Base-by-base conservation (phyloP, 495 filamentous ascomycete genomes). In the Penicillium daleae region DNA sequence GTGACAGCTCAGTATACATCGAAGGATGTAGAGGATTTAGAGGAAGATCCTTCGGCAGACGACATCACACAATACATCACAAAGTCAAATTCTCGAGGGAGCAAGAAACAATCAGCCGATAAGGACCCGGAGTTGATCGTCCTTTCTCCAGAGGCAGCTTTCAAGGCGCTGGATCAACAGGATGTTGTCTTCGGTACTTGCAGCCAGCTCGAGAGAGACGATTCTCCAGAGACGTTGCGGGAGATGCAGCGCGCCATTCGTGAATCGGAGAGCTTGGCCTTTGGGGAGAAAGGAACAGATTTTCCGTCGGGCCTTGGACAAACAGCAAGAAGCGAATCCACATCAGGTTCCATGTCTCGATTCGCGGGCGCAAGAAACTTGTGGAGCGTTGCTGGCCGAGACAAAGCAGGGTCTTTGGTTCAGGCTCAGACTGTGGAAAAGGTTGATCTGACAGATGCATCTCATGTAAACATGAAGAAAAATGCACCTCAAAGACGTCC, bases 101-200 rank as follows among this genome's bases (percentile, higher is more conserved):
- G 50, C 46, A 72, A 67, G 48, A 53, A 58, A 60, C 75, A 80
- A 61, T 59, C 68, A 48, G 70, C 74, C 65, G 57, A 73, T 17
- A 71, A 79, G 61, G 64, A 71, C 54, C 48, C 82, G 22, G 44
- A 63, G 24, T 74, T 71, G 66, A 81, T 86, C 5, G 74, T 96
- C 8, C 80, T 93, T 31, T 92, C 92, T 4, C 94, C 94, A 2
- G 79, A 80, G 56, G 86, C 87, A 42, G 94, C 93, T 19, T 69
- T 86, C 46, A 85, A 85, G 61, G 82, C 87, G 62, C 76, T 90
- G n/a, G 79, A 87, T 5, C 78, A 85, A 7, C 94, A 96, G 70
- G 87, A 93, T 62, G 88, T 97, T 63, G 75, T 97, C 2, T 98
- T 98, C 73, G 94, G 93, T 17, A 97, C 92, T 1, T 96, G 90